A percentile compares a stretch with the other conserved stretches of the same genome.
Conservation (phyloP, 2,329 filamentous ascomycete species). For the Raffaelea arxii region DNA sequence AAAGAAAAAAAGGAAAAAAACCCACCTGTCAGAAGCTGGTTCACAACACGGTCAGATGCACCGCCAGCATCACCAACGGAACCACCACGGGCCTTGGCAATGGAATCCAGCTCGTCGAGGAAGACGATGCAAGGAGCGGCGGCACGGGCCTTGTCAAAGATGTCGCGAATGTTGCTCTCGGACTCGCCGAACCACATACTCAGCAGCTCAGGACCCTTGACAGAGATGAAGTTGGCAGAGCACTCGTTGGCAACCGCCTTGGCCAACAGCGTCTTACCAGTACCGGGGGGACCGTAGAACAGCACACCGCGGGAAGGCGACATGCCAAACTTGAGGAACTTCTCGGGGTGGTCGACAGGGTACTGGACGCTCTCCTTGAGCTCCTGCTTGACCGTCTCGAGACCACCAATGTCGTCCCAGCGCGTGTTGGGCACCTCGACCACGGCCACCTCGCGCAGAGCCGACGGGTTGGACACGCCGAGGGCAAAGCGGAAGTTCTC, state of each 20-base stretch:
- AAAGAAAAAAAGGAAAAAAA: background rate
- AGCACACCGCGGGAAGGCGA: slow-evolving; percentile 96
- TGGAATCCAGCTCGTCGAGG: slow-evolving; percentile 96
- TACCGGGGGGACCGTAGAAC: slow-evolving; percentile 98
- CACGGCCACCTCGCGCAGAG: slow-evolving; percentile 95
- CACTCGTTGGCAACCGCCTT: slow-evolving; percentile 99
- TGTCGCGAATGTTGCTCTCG: slow-evolving; percentile 98
- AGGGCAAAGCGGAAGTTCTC: slow-evolving; percentile 99
- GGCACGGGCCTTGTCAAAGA: slow-evolving; percentile 98
- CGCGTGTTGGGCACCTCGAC: slow-evolving; percentile 98
- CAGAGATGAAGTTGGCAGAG: slow-evolving; percentile 98
- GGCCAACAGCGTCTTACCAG: slow-evolving; percentile 98
- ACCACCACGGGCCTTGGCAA: slow-evolving; percentile 97
- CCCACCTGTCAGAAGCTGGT: slow-evolving; percentile 76
- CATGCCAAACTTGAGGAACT: slow-evolving; percentile 99
- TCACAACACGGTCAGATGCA: slow-evolving; percentile 98
- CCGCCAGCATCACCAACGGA: slow-evolving; percentile 93
- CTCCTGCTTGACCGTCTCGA: slow-evolving; percentile 97
- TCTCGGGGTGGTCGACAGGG: slow-evolving; percentile 97
- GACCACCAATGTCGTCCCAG: slow-evolving; percentile 99
- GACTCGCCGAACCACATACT: slow-evolving; percentile 99
- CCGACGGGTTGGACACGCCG: slow-evolving; percentile 95
- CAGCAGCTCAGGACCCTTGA: slow-evolving; percentile 95
- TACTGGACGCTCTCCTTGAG: slow-evolving; percentile 99
- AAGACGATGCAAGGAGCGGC: slow-evolving; percentile 98